Evolutionary conservation across 1,139 yeast genomes (phyloP), one percentile per base, ranked within the genome.

Genomic region (Nakaseomyces sp.): DNA sequence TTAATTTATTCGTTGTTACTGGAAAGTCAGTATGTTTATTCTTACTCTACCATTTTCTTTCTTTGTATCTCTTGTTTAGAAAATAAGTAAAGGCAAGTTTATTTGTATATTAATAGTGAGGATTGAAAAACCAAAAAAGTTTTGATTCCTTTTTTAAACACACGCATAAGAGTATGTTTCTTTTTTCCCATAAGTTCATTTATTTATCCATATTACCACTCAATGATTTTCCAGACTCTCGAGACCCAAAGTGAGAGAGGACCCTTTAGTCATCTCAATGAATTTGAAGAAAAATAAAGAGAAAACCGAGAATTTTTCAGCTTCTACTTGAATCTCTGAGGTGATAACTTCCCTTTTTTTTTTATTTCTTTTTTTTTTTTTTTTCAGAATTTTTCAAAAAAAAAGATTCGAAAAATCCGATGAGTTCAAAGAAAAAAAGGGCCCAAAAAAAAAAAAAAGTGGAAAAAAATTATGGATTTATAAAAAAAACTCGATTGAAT

Each of bases 1-100:
- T 35, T 35, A 22, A 20, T 35, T 35, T 35, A 35, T 35, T 35
- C 38, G 38, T 32, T 32, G 37, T 35, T 35, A 35, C 38, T 35
- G 38, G 38, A 35, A 35, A 28, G 28, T 35, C 36, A 32, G 22
- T 18, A 32, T 32, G 22, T 17, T 32, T 32, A 32, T 32, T 12
- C 36, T 32, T 32, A 30, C 9, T 32, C 16, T n/a, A n/a, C 24
- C 6, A 8, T 32, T 32, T 32, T 10, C 10, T 32, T 26, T 3
- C 13, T n/a, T 32, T 18, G 24, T 32, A 17, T 32, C 24, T 32
- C 18, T 32, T 4, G 17, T 10, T 15, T 18, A 32, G 5, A 30
- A 16, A 16, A 13, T 16, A 15, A 32, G 36, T 29, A 29, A 32
- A 32, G 36, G 36, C 36, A 18, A 18, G 10, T 29, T n/a, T 29